Percentiles rank a stretch among this genome's conserved stretches.
Conservation (phyloP, 768 basidiomycete species). For the Lentinula detonsa region DNA sequence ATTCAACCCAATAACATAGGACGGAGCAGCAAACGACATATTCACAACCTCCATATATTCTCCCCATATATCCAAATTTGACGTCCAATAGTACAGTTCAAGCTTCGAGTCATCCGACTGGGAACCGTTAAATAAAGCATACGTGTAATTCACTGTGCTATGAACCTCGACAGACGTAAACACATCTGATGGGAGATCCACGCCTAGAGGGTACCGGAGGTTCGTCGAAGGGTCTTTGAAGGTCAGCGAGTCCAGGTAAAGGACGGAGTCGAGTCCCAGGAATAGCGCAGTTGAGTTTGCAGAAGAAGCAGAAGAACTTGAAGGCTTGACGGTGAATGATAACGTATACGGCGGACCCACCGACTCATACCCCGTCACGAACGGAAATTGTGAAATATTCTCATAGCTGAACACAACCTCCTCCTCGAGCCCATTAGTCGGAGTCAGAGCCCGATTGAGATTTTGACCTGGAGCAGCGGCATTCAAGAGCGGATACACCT, state of each 20-base stretch:
- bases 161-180: conserved; percentile 30
- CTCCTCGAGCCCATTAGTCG: conserved; percentile 11
- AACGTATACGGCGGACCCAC: conserved; percentile 39
- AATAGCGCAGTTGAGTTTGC: conserved; percentile 5
- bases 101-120: background rate
- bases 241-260: conserved; percentile 30
- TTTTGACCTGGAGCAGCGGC: conserved; percentile 36
- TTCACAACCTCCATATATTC: conserved; percentile 30
- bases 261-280: conserved; percentile 25
- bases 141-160: conserved; percentile 28
- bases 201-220: conserved; percentile 27
- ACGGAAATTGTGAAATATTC: conserved; percentile 11
- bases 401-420: conserved; percentile 24
- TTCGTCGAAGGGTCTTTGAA: conserved; percentile 28
- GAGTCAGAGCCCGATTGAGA: conserved; percentile 28
- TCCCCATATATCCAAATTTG: conserved; percentile 33
- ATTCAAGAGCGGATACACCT: conserved; percentile 28
- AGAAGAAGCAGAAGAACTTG: conserved; percentile 6
- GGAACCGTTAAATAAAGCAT: conserved; percentile 22
- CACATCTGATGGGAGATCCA: conserved; percentile 19
- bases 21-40: conserved; percentile 39
- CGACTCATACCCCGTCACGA: conserved; percentile 25
- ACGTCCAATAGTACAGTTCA: conserved; percentile 25
- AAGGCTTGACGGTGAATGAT: conserved; percentile 29
- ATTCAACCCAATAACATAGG: conserved; percentile 25